Base-by-base conservation (phyloP, 2,329 filamentous ascomycete genomes). In the Hysterium pulicare region DNA sequence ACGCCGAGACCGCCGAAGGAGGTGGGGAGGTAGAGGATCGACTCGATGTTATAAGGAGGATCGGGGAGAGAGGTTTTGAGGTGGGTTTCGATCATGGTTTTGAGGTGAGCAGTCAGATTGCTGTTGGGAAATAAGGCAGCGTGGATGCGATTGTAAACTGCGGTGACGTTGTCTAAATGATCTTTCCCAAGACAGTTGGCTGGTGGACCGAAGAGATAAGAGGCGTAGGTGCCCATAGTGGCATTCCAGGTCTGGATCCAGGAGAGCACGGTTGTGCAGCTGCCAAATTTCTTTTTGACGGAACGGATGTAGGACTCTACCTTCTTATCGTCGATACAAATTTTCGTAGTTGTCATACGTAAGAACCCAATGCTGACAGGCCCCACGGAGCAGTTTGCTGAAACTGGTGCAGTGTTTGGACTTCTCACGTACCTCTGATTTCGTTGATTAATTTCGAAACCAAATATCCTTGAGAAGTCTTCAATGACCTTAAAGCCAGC, bases 181-280 rank as follows among this genome's bases (percentile, higher is more conserved):
- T 44, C 3, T 31, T 50, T 54, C 11, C 58, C 59, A 11, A 62
- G 55, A 2, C 57, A 44, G 13, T 58, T 51, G 8, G 52, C 47
- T 0, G 61, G 50, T 1, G 59, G 54, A 1, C 59, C 61, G 40
- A 63, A 63, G 16, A 58, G 50, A 32, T 58, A 48, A 3, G 47
- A 22, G 3, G 54, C 52, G 26, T 62, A 62, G 4, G 41, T 53
- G 5, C 58, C 59, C 4, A 57, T 36, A 5, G 43, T 53, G 32
- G 11, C 22, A 33, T 64, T 64, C 59, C 59, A 64, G 7, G 47
- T 35, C 20, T 49, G 48, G 7, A 64, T 44, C 61, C 59, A 63
- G 3, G 55, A 54, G 5, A 57, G 40, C 2, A 62, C 42, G 7
- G 50, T 53, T 3, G 46, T 42, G 35, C 52, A 57, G 13, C 37